A percentile compares a stretch with the other conserved stretches of the same genome.
Conservation (phyloP, 2,329 filamentous ascomycete genomes). For the Aureobasidium zeae region DNA sequence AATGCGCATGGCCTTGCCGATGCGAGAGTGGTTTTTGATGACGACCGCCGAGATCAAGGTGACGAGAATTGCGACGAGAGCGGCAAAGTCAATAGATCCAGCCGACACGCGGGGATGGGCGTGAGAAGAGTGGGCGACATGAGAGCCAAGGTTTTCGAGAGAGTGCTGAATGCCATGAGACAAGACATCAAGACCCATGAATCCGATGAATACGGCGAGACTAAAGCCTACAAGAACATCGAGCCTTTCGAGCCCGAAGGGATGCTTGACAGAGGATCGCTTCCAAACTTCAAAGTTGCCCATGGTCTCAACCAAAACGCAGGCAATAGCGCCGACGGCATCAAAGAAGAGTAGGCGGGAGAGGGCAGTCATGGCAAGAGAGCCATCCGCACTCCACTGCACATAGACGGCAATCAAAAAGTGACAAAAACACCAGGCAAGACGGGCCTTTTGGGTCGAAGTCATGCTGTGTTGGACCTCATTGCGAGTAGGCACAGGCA, state of each 20-base stretch:
- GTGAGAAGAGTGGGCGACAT: constrained; percentile 53
- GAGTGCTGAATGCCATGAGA: constrained; percentile 89
- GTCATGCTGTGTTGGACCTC: constrained; percentile 91
- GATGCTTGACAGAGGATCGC: constrained; percentile 81
- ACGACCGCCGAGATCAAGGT: constrained; percentile 81
- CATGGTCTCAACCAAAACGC: constrained; percentile 84
- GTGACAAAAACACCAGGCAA: constrained; percentile 87
- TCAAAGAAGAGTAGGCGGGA: constrained; percentile 94
- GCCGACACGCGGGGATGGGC: constrained; percentile 57
- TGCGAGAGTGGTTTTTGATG: constrained; percentile 81
- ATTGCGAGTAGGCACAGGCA: constrained; percentile 79
- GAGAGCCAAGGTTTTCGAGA: constrained; percentile 63
- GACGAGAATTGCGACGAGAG: constrained; percentile 68
- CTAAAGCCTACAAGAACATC: constrained; percentile 94
- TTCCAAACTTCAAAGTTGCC: constrained; percentile 98
- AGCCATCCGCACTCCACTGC: constrained; percentile 76
- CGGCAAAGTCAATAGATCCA: constrained; percentile 72
- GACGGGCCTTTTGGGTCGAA: constrained; percentile 68
- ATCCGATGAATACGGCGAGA: constrained; percentile 91
- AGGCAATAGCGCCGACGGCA: constrained; percentile 81
- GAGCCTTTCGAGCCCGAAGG: constrained; percentile 75
- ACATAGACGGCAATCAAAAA: constrained; percentile 73
- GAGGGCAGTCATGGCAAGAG: constrained; percentile 80
- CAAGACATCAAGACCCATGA: constrained; percentile 92
- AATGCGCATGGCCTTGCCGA: constrained; percentile 83